Evolutionary conservation across 129 eudicot genomes (phyloP).

Genomic region (Flaveria brownii): DNA sequence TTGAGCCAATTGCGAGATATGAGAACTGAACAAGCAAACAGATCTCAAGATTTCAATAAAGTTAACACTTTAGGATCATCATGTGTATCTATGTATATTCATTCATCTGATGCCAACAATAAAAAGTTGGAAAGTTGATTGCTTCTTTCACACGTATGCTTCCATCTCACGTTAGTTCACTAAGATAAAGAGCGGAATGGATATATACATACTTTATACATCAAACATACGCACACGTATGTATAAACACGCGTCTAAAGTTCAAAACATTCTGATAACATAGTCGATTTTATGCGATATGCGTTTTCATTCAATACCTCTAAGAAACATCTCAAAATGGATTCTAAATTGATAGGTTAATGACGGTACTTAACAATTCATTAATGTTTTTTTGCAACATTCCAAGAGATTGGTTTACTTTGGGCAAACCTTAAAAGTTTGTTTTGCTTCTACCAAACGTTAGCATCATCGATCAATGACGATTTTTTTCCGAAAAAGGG

Average conservation of each 20-base stretch:
- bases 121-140: slow-evolving; percentile 25
- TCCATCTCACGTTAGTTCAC: slow-evolving; percentile 24
- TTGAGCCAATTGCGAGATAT: too few relatives aligned
- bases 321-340: too few relatives aligned
- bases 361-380: neutral
- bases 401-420: neutral
- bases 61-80: slow-evolving; percentile 20
- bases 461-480: slow-evolving; percentile 16
- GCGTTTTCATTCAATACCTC: too few relatives aligned
- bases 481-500: slow-evolving; percentile 13
- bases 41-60: slow-evolving; percentile 21
- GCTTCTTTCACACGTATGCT: slow-evolving; percentile 34
- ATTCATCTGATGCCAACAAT: slow-evolving; percentile 22
- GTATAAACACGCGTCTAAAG: neutral
- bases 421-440: slow-evolving; percentile 18
- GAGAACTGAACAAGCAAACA: slow-evolving; percentile 9
- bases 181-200: neutral
- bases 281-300: neutral
- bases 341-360: slow-evolving; percentile 6
- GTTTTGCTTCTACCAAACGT: slow-evolving; percentile 35
- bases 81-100: slow-evolving; percentile 12
- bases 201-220: neutral
- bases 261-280: neutral
- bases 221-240: neutral
- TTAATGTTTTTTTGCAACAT: slow-evolving; percentile 20